Conservation (phyloP, 1,139 yeast species). For the Debaryomyces psychrophilus region DNA sequence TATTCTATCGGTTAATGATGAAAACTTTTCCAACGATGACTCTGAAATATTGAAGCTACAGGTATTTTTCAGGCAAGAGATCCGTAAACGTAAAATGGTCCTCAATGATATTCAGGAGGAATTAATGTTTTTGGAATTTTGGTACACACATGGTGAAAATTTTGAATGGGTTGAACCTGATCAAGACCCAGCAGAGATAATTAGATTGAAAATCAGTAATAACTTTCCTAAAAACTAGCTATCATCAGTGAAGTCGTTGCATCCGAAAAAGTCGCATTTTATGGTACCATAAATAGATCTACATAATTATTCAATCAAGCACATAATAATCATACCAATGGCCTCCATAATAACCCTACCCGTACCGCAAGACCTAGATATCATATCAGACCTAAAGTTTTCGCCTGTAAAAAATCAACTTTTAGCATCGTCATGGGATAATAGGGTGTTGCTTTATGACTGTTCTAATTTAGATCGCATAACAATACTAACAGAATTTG, state of each 20-base stretch:
- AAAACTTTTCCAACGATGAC: constrained; percentile 11
- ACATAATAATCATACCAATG: background rate
- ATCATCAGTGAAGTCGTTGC: background rate
- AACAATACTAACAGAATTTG: constrained; percentile 16
- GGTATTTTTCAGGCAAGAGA: constrained; percentile 26
- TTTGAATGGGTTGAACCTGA: constrained; percentile 53
- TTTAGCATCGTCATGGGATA: constrained; percentile 48
- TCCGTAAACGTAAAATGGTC: constrained; percentile 34
- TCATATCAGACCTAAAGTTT: constrained; percentile 36
- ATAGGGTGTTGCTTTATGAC: constrained; percentile 40
- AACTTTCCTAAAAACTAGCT: background rate
- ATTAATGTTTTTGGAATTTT: constrained; percentile 39
- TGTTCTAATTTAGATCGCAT: constrained; percentile 17
- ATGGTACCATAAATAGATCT: background rate
- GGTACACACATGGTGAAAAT: constrained; percentile 39
- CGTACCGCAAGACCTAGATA: constrained; percentile 28
- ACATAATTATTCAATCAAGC: background rate
- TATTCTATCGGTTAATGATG: constrained; percentile 6
- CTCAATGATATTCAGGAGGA: constrained; percentile 41
- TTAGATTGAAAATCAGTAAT: constrained; percentile 13
- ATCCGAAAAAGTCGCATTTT: constrained; percentile 2
- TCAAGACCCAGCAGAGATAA: constrained; percentile 49
- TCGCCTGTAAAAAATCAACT: constrained; percentile 35
- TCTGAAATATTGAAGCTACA: constrained; percentile 20
- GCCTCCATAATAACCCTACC: constrained; percentile 17